Evolutionary conservation across 495 filamentous ascomycete species (phyloP).

Genomic region (Mytilinidion resinicola): DNA sequence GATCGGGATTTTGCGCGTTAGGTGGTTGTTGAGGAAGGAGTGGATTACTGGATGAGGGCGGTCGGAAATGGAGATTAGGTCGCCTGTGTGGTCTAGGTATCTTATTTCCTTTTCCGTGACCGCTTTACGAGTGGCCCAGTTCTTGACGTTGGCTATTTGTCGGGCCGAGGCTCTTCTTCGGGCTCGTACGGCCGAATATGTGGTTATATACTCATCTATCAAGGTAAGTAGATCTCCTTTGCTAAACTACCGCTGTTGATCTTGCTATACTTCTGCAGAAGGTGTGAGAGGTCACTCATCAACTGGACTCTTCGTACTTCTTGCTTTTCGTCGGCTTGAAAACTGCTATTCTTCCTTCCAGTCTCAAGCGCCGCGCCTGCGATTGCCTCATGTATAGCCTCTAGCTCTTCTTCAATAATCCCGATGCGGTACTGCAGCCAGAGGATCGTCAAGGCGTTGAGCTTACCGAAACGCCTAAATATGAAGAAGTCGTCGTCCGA

Average conservation of each 20-base stretch:
- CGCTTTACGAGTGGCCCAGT: no score
- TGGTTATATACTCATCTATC: slow-evolving; percentile 12
- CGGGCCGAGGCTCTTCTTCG: no score
- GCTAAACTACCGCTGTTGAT: background rate
- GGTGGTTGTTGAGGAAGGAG: no score
- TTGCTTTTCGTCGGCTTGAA: slow-evolving; percentile 25
- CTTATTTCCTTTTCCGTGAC: no score
- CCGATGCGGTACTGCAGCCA: slow-evolving; percentile 30
- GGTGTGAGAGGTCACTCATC: slow-evolving; percentile 4
- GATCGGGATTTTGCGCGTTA: no score
- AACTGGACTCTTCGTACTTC: background rate
- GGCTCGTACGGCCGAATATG: background rate
- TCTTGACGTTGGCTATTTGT: no score
- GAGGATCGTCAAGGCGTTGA: slow-evolving; percentile 33
- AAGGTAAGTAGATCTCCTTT: background rate
- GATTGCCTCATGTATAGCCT: slow-evolving; percentile 7
- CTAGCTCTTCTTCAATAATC: slow-evolving; percentile 23
- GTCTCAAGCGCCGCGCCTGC: slow-evolving; percentile 3
- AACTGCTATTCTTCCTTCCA: slow-evolving; percentile 31
- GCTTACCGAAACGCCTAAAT: slow-evolving; percentile 31
- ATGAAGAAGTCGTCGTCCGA: slow-evolving; percentile 40
- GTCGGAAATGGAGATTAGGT: no score
- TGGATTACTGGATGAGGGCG: no score
- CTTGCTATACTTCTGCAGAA: slow-evolving; percentile 15
- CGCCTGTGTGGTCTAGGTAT: no score